A percentile compares a stretch with the other conserved stretches of the same genome.
phyloP scores from a whole-genome alignment of 2,329 filamentous ascomycete genomes.

The Cryphonectria radicalis region DNA sequence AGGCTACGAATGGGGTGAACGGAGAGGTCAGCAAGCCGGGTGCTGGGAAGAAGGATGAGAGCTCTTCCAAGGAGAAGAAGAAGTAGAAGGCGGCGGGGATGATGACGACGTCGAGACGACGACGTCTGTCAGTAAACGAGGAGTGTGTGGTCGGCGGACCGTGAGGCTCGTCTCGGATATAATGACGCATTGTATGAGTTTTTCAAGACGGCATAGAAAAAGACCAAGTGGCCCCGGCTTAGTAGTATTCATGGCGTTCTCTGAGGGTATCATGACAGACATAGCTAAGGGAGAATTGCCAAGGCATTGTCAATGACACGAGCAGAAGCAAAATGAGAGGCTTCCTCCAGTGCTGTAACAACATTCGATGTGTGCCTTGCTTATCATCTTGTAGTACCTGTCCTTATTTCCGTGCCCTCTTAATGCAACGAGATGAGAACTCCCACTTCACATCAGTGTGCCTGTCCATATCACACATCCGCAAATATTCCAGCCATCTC shows the following conservation, averaged over 20 bases:
- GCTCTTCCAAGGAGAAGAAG: constrained; percentile 38
- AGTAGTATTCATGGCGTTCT: constrained; percentile 33
- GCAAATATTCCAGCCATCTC: constrained; percentile 75
- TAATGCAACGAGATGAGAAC: too few relatives aligned
- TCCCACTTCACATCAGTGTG: background rate
- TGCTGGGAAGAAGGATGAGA: constrained; percentile 42
- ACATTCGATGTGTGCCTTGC: background rate
- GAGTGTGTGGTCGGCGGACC: constrained; percentile 2
- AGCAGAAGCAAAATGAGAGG: constrained; percentile 15
- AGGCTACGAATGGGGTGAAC: constrained; percentile 45
- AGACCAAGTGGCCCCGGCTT: constrained; percentile 26
- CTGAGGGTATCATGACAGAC: constrained; percentile 28
- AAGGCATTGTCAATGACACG: constrained; percentile 25
- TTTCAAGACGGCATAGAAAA: constrained; percentile 32
- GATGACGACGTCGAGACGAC: background rate
- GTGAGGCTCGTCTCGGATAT: constrained; percentile 8
- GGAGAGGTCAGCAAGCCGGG: constrained; percentile 56
- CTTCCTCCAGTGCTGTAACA: background rate
- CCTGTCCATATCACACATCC: constrained; percentile 39
- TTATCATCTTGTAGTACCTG: background rate
- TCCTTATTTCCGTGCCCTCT: background rate
- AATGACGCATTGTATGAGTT: constrained; percentile 34
- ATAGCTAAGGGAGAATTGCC: constrained; percentile 16
- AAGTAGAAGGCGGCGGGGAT: constrained; percentile 5
- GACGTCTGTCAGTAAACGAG: background rate